A percentile compares a stretch with the other conserved stretches of the same genome.
These are phyloP conservation scores for Acer saccharum DNA, from an alignment of 345 rosid genomes.

Conservation along the genomic window DNA sequence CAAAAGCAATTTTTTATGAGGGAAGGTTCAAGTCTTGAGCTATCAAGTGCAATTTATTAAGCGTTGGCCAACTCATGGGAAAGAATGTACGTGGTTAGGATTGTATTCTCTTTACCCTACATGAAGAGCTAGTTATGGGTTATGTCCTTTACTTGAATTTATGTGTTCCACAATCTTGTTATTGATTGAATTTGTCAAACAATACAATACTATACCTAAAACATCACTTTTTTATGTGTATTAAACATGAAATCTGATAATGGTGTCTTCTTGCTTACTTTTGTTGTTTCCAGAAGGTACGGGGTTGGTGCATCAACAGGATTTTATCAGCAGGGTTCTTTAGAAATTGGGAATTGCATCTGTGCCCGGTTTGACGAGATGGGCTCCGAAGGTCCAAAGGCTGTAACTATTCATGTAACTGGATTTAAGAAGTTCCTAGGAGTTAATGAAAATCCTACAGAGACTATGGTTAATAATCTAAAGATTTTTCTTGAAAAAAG, in stretches of 20 bases:
- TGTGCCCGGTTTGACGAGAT: constrained; percentile 35
- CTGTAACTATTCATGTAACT: constrained; percentile 61
- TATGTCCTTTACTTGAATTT: neutral
- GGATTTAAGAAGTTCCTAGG: constrained; percentile 85
- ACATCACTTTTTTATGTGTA: neutral
- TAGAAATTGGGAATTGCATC: constrained; percentile 44
- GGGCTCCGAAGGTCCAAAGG: constrained; percentile 82
- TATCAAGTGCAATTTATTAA: neutral
- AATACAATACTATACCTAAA: constrained; percentile 1
- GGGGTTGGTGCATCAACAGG: constrained; percentile 9
- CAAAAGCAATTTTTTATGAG: neutral
- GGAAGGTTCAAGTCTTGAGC: neutral
- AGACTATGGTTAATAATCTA: constrained; percentile 61
- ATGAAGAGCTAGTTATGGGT: neutral
- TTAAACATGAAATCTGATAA: neutral
- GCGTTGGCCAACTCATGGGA: neutral
- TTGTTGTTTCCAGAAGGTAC: constrained; percentile 4
- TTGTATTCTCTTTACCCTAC: neutral
- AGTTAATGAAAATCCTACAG: constrained; percentile 76
- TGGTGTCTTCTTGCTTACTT: constrained; percentile 1
- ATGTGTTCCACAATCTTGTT: neutral
- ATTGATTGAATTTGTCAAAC: neutral
- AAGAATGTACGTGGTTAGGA: neutral
- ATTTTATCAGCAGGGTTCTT: constrained; percentile 6
- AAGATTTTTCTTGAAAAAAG: constrained; percentile 50